Percentiles rank a stretch among this genome's conserved stretches.
Conservation (phyloP, 2,329 filamentous ascomycete species). For the Trichoderma cornu-damae region DNA sequence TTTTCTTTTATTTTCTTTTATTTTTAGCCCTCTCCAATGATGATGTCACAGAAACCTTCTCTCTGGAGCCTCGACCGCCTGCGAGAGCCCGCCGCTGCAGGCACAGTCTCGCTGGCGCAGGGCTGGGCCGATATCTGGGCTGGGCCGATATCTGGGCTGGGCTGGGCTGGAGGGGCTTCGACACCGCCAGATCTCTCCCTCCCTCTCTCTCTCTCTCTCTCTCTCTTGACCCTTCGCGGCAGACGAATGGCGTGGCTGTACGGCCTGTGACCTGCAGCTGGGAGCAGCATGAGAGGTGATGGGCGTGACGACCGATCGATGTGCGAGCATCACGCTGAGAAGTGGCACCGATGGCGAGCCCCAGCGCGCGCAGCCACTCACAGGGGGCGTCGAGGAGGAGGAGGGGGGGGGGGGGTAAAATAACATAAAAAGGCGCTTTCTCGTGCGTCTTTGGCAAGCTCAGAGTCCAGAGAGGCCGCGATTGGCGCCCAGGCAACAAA, state of each 20-base stretch:
- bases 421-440: too few relatives aligned
- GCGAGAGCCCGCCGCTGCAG: background rate
- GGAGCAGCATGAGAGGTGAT: background rate
- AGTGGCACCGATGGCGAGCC: background rate
- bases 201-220: too few relatives aligned
- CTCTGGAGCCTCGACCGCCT: background rate
- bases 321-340: constrained; percentile 8
- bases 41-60: constrained; percentile 2
- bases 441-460: background rate
- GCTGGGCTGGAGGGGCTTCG: background rate
- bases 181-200: constrained; percentile 23
- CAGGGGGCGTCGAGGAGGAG: background rate
- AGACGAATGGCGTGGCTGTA: background rate
- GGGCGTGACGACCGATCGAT: constrained; percentile 5
- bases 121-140: constrained; percentile 1
- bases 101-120: constrained; percentile 3
- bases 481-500: constrained; percentile 1
- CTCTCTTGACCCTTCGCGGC: background rate
- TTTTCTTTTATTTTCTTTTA: too few relatives aligned
- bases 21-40: background rate
- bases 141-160: background rate
- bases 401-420: too few relatives aligned
- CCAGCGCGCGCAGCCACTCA: background rate
- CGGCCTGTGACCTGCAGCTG: constrained; percentile 8
- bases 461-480: background rate